Evolutionary conservation across 2,329 filamentous ascomycete species (phyloP), one percentile per base, ranked within the genome.

Genomic region (Aspergillus hortae): DNA sequence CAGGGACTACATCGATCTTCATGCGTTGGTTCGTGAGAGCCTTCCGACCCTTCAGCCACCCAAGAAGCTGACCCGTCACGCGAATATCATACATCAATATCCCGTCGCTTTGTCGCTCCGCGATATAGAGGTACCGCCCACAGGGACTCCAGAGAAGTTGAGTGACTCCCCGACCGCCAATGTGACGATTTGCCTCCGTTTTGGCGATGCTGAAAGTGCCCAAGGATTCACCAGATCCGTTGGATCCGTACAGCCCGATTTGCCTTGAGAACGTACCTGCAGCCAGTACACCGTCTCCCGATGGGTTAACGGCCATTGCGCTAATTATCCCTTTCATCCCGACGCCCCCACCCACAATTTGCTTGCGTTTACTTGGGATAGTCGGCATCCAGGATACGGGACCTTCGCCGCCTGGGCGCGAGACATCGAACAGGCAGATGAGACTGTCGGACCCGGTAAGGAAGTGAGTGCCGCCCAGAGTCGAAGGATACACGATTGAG

Each of bases 21-120:
- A 86, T 63, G n/a, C 77, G 74, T 67, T 85, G 81, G 45, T 79
- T 80, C 2, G 80, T 82, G 6, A 67, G 45, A 2, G 75, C 72
- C 9, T 68, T 69, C 42, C 76, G 70, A 15, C 74, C 74, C 44
- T 69, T 65, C 44, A 84, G 68, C 65, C 77, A 79, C 1, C 74
- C 76, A 3, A 86, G 65, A 23, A 78, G 64, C 49, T 77, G 72
- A 0, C 76, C 74, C 1, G 76, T 77, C n/a, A 77, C 76, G 14
- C 84, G 74, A 23, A 84, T 76, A 60, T 87, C 84, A 61, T 82
- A 86, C 10, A 86, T 70, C 42, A 81, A 67, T 1, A 85, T 67
- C 1, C 74, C 77, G 56, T 83, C 75, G 49, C 80, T 81, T 52
- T 76, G 75, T 17, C 83, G 73, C 61, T 86, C 83, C 0, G 75